These are phyloP conservation scores for Monosporozyma yasuniensis DNA, from an alignment of 805 yeast genomes.

Conservation along the genomic window DNA sequence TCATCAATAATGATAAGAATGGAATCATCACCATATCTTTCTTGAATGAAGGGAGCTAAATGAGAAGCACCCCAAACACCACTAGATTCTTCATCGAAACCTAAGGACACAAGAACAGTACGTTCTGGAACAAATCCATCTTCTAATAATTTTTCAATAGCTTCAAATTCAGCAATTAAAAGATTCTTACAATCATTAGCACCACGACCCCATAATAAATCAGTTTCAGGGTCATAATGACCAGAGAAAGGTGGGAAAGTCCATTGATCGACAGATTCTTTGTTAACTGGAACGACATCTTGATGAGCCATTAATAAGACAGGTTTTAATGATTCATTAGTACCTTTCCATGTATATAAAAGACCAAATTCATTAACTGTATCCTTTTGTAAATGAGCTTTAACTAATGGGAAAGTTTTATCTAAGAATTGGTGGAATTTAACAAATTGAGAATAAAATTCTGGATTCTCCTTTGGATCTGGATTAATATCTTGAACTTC, in stretches of 20 bases:
- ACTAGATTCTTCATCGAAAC: conserved; percentile 71
- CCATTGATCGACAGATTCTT: conserved; percentile 54
- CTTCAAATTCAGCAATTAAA: conserved; percentile 56
- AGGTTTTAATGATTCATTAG: conserved; percentile 47
- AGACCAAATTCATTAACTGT: conserved; percentile 58
- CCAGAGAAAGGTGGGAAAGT: conserved; percentile 58
- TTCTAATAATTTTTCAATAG: conserved; percentile 47
- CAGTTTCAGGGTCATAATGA: conserved; percentile 49
- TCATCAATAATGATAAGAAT: conserved; percentile 66
- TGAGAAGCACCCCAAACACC: conserved; percentile 54
- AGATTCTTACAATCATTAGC: conserved; percentile 65
- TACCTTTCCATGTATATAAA: conserved; percentile 58
- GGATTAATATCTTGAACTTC: conserved; percentile 47
- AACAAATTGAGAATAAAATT: conserved; percentile 36
- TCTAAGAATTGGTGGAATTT: conserved; percentile 47
- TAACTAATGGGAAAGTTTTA: conserved; percentile 48
- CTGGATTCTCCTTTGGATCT: conserved; percentile 23
- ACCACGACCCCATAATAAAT: conserved; percentile 68
- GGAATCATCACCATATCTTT: conserved; percentile 52
- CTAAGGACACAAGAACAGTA: conserved; percentile 55
- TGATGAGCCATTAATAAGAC: conserved; percentile 68
- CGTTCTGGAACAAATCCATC: conserved; percentile 51
- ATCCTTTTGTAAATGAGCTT: conserved; percentile 39
- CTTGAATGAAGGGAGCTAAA: conserved; percentile 38
- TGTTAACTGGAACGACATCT: conserved; percentile 75